Base-by-base conservation (phyloP, 2,329 filamentous ascomycete genomes). In the Colletotrichum sp. region DNA sequence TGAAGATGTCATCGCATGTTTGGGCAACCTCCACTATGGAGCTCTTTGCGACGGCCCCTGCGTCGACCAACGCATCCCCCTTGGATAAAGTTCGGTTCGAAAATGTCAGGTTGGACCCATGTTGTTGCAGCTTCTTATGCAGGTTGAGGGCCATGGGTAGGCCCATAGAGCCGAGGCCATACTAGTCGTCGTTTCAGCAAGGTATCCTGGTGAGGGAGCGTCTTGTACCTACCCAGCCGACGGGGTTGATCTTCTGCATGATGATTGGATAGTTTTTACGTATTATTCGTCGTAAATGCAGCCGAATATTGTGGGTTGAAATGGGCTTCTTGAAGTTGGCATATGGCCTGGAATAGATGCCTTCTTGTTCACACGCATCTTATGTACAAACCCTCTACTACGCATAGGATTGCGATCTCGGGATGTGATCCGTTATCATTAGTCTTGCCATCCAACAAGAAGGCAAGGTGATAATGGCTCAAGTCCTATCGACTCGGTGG, bases 131-230 rank as follows among this genome's bases (percentile, higher is more conserved):
- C 24, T 72, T 72, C 48, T 67, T 67, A 24, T 72, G 60, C 0
- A 90, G 82, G 74, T 90, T 90, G 15, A 80, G 81, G 2, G 88
- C 86, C 88, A 90, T 90, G 6, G 81, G 82, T 1, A 85, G 80
- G 5, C 88, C 88, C 88, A 90, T 90, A 3, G 87, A 90, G 4
- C 88, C 88, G 1, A 90, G 84, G 8, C 88, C 88, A 32, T 67
- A 72, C 69, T 72, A 21, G 24, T 13, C 21, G 6, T 21, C 13
- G 24, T 15, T 34, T 58, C 26, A 55, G 24, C 32, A 36, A 13
- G 5, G 15, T 1, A 30, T 57, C 32, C 26, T 18, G 6, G 10
- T 6, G 32, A 34, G 65, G 5, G n/a, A 55, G 9, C n/a, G n/a
- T 21, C 13, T 30, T 48, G 8, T 43, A 38, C 69, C 66, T 15